Base-by-base conservation (phyloP, 2,329 filamentous ascomycete species). In the Cercospora berteroae region DNA sequence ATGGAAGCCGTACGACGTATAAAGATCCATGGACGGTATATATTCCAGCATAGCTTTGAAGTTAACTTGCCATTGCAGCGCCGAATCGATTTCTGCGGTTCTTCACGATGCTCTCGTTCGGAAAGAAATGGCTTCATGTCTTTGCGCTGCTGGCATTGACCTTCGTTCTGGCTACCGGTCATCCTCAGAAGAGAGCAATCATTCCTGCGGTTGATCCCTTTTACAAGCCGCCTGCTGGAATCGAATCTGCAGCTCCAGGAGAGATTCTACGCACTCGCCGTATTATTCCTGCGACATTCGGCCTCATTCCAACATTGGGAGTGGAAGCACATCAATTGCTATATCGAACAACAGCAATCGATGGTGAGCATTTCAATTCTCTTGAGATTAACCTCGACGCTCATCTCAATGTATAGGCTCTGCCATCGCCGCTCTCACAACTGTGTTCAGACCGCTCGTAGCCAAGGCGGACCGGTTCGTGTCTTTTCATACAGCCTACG, bases 401-500 rank as follows among this genome's bases (percentile, higher is more conserved):
- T 48, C 59, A 62, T 36, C 10, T 1, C 8, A 29, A 50, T 25
- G 6, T 50, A 33, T 23, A 62, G 63, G 74, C 29, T 70, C 73
- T 12, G 72, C 74, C 12, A 73, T 74, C 33, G 72, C 74, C 9
- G 66, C 63, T 6, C 74, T 72, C 8, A 75, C 74, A 1, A 75
- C 74, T 4, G 64, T 76, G 52, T 76, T 75, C 70, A 69, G 67
- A 64, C 74, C 74, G 0, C 57, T 65, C 2, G n/a, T 42, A 23
- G 68, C 74, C 2, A 70, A 69, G 61, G 65, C 25, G 1, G 74
- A 76, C 48, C 69, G 71, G 6, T 76, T 76, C 68, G 67, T 76
- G 27, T 74, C 73, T 4, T 75, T 75, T 64, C 74, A 75, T 13
- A 75, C 73, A 0, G 72, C 74, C 4, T 73, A 76, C 55, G 75